Evolutionary conservation across 2,329 filamentous ascomycete species (phyloP).

Genomic region (Lecanicillium sp.): DNA sequence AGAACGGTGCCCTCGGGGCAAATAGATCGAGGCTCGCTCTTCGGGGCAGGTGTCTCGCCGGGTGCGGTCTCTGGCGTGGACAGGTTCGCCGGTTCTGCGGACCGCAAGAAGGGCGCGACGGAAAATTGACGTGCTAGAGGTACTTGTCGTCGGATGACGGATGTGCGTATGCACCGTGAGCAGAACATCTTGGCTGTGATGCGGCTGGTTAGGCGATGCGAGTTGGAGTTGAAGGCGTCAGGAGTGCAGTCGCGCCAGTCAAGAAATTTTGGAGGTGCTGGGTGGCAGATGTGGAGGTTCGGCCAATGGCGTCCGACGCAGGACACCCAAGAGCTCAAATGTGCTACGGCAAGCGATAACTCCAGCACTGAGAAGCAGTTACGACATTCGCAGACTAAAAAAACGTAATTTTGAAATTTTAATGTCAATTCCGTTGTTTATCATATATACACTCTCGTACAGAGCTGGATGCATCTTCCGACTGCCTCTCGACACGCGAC

Average conservation of each 20-base stretch:
- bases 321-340: no score
- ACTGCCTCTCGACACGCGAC: slow-evolving; percentile 6
- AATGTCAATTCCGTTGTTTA: slow-evolving; percentile 18
- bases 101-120: slow-evolving; percentile 25
- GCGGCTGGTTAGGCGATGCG: slow-evolving; percentile 1
- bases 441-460: slow-evolving; percentile 27
- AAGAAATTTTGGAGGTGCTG: slow-evolving; percentile 14
- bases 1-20: slow-evolving; percentile 63
- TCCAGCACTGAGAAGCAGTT: no score
- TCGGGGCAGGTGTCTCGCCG: slow-evolving; percentile 20
- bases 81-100: slow-evolving; percentile 25
- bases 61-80: slow-evolving; percentile 24
- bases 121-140: slow-evolving; percentile 31
- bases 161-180: slow-evolving; percentile 40
- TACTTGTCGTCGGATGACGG: slow-evolving; percentile 21
- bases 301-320: no score
- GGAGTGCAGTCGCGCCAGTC: background rate
- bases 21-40: slow-evolving; percentile 32
- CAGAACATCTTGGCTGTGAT: slow-evolving; percentile 29
- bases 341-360: no score
- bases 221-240: background rate
- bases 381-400: background rate
- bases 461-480: slow-evolving; percentile 16
- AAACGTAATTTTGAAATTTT: slow-evolving; percentile 1
- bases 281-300: background rate